Evolutionary conservation across 2,329 filamentous ascomycete genomes (phyloP).

Genomic region (Neonectria neomacrospora): DNA sequence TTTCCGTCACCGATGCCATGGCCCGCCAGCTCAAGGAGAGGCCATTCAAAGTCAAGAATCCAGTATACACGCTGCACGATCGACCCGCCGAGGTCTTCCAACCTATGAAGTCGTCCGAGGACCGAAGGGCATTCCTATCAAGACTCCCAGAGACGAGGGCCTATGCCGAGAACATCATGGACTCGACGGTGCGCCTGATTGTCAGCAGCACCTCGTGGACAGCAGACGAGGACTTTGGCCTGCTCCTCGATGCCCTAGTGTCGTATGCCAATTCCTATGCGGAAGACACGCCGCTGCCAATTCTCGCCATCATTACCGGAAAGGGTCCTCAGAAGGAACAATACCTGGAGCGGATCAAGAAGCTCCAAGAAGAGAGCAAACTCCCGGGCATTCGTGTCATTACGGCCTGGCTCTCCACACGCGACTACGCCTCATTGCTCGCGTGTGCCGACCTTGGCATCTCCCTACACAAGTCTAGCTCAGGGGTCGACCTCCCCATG

Average conservation of each 20-base stretch:
- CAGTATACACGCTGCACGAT: conserved; percentile 83
- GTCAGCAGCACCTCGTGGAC: conserved; percentile 98
- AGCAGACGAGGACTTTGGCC: conserved; percentile 91
- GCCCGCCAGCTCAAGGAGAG: conserved; percentile 71
- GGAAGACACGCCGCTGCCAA: conserved; percentile 61
- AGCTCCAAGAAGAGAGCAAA: conserved; percentile 69
- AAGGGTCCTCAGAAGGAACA: conserved; percentile 86
- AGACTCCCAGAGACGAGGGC: conserved; percentile 72
- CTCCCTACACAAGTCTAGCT: conserved; percentile 91
- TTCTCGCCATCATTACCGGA: conserved; percentile 94
- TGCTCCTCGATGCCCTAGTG: conserved; percentile 85
- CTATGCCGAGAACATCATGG: conserved; percentile 68
- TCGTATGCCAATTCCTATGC: conserved; percentile 68
- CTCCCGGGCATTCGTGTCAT: conserved; percentile 77
- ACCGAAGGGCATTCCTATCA: conserved; percentile 70
- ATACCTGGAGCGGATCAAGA: conserved; percentile 75
- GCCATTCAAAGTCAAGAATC: conserved; percentile 72
- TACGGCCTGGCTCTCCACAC: conserved; percentile 86
- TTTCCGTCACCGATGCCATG: conserved; percentile 94
- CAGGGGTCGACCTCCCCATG: conserved; percentile 96
- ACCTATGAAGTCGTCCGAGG: conserved; percentile 64
- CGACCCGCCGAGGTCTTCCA: conserved; percentile 86
- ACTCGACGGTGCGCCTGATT: conserved; percentile 72
- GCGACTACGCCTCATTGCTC: conserved; percentile 86
- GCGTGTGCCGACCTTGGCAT: conserved; percentile 89